Evolutionary conservation across 106 monocot species (phyloP), one percentile per base, ranked within the genome.

Genomic region (Acorus calamus): DNA sequence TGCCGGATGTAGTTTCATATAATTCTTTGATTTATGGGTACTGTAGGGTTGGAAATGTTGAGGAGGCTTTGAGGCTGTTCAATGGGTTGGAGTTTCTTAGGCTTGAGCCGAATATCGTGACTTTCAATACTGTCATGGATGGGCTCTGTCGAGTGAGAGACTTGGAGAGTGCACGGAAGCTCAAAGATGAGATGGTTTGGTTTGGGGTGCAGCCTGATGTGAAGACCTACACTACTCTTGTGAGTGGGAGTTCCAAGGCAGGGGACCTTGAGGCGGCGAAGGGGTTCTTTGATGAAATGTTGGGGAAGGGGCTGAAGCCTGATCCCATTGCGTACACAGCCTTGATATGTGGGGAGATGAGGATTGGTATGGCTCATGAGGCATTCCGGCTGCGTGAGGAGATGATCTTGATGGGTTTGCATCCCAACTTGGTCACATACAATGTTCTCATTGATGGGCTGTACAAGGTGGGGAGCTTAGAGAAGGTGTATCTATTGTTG

Each of bases 21-120:
- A 89, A 94, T 56, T 77, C 76, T 63, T 67, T 94, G 64, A 83
- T 94, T 56, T 83, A 94, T 77, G 93, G 93, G 10, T 89, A 89
- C 57, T 94, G 86, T 56, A 63, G 81, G 54, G 42, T 66, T 10
- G 89, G 83, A 5, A 77, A 84, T 61, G 3, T 89, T 8, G 57
- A 67, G 11, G 81, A 81, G 76, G 89, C 93, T 43, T 62, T 86
- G 47, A 41, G 41, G 28, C 44, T 81, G 61, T 79, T 89, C 63
- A 79, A 76, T 61, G 66, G 75, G 64, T 66, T 94, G 66, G 79
- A 46, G 52, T 42, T 49, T 13, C 66, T 65, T 0, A 54, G 57
- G 48, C 69, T 83, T 52, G 69, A 46, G 57, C 86, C 86, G 2
- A 89, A 78, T 2, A 61, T 70, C 5, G 71, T 75, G 45, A 94